Conservation (phyloP, 495 filamentous ascomycete genomes). For the Tuber brumale region DNA sequence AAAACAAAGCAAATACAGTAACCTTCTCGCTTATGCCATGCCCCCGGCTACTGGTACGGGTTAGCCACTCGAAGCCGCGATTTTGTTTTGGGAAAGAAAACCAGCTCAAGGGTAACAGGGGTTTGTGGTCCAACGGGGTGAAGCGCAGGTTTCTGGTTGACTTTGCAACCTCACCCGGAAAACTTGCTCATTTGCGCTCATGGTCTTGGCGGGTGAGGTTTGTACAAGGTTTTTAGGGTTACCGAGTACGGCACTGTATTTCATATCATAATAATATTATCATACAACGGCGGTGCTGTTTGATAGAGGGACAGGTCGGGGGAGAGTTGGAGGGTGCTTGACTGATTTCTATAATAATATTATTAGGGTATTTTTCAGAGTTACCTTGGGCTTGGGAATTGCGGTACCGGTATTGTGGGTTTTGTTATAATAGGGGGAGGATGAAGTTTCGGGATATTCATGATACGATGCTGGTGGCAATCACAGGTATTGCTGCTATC, state of each 20-base stretch:
- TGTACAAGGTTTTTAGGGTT: background rate
- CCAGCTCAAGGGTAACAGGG: slow-evolving; percentile 14
- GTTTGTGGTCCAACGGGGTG: slow-evolving; percentile 8
- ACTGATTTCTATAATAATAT: background rate
- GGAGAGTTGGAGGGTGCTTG: background rate
- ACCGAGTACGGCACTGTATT: background rate
- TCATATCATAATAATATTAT: too few relatives aligned
- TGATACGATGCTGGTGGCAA: background rate
- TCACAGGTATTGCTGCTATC: background rate
- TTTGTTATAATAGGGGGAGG: background rate
- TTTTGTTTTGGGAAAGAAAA: slow-evolving; percentile 13
- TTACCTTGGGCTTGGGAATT: background rate
- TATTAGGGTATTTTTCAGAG: background rate
- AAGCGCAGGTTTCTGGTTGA: background rate
- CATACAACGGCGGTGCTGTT: background rate
- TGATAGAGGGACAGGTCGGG: background rate
- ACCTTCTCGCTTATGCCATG: background rate
- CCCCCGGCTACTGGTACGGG: background rate
- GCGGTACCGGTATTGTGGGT: background rate
- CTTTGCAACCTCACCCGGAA: slow-evolving; percentile 7
- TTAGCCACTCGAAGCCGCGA: background rate
- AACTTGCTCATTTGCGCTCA: slow-evolving; percentile 32
- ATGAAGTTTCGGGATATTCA: background rate
- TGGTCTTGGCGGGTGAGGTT: slow-evolving; percentile 16
- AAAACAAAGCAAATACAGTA: background rate